These are phyloP conservation scores for Triglochin maritima DNA, from an alignment of 106 monocot species.

Conservation along the genomic window DNA sequence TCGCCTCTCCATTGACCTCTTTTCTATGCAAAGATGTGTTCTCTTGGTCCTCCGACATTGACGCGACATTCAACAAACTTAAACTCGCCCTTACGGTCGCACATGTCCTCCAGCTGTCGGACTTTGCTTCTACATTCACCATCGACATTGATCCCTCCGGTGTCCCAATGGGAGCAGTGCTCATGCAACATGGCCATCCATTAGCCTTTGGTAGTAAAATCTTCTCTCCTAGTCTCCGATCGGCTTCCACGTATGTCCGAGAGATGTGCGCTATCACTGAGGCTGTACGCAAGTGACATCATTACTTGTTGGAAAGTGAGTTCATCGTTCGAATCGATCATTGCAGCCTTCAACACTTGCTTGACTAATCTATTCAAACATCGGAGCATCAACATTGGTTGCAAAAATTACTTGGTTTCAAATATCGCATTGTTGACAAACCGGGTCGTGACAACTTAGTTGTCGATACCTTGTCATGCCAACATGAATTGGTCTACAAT, in stretches of 20 bases:
- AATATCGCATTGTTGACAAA: conserved; percentile 3
- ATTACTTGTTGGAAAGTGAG: background rate
- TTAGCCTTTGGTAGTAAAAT: conserved; percentile 3
- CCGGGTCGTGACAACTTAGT: background rate
- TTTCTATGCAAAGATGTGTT: background rate
- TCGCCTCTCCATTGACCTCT: background rate
- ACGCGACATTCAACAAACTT: background rate
- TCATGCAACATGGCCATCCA: background rate
- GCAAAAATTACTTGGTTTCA: conserved; percentile 2
- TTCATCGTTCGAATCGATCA: conserved; percentile 7
- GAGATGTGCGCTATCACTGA: background rate
- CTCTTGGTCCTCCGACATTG: background rate
- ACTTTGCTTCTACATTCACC: background rate
- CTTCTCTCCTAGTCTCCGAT: background rate
- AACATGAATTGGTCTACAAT: background rate
- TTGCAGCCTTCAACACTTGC: conserved; percentile 1
- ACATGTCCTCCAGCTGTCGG: background rate
- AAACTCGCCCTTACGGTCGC: background rate
- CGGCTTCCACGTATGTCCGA: background rate
- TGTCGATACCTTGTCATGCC: background rate
- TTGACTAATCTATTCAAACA: background rate
- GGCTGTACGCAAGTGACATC: background rate
- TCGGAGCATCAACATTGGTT: background rate
- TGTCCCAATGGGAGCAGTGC: background rate
- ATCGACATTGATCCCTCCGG: background rate